Conservation (phyloP, 768 basidiomycete species). For the Suillus cothurnatus region DNA sequence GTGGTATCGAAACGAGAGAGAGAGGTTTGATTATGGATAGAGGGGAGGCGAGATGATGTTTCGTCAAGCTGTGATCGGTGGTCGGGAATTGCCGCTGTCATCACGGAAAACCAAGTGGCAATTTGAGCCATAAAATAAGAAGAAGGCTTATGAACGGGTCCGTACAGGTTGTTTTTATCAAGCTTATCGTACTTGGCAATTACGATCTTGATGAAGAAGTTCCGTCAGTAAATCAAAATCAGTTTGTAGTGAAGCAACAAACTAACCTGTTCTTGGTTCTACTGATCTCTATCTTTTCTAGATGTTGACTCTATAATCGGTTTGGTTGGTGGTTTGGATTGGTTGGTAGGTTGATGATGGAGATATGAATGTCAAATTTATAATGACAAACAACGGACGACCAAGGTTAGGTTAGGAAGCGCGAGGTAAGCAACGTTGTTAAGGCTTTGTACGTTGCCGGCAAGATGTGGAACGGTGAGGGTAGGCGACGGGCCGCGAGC, state of each 20-base stretch:
- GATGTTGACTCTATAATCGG: slow-evolving; percentile 1
- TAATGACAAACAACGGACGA: slow-evolving; percentile 2
- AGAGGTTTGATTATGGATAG: slow-evolving; percentile 32
- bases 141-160: slow-evolving; percentile 25
- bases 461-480: slow-evolving; percentile 5
- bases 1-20: slow-evolving; percentile 53
- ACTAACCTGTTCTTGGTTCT: slow-evolving; percentile 19
- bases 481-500: slow-evolving; percentile 7
- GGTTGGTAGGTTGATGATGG: neutral
- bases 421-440: slow-evolving; percentile 6
- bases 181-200: slow-evolving; percentile 12
- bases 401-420: slow-evolving; percentile 11
- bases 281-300: slow-evolving; percentile 11
- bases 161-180: slow-evolving; percentile 27
- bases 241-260: slow-evolving; percentile 12
- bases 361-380: slow-evolving; percentile 9
- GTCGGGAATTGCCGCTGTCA: slow-evolving; percentile 56
- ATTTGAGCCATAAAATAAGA: slow-evolving; percentile 42
- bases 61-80: slow-evolving; percentile 56
- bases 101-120: slow-evolving; percentile 38
- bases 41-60: slow-evolving; percentile 35
- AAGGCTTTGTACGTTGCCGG: slow-evolving; percentile 14
- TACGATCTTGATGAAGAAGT: neutral
- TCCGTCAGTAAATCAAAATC: slow-evolving; percentile 20
- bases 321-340: neutral